These are phyloP conservation scores for Mucuna pruriens DNA, from an alignment of 306 rosid species.

Conservation along the genomic window DNA sequence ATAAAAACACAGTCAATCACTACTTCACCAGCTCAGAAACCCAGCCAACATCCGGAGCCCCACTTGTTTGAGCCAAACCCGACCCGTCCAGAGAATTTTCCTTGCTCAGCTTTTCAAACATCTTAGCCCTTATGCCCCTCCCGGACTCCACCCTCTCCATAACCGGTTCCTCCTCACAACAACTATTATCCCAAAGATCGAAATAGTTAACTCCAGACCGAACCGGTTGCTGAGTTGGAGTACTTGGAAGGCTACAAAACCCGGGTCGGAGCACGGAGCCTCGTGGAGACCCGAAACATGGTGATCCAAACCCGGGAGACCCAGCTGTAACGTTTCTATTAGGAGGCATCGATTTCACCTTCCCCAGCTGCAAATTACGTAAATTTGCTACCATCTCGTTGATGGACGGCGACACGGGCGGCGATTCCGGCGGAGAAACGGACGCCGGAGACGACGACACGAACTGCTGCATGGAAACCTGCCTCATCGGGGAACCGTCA, in stretches of 20 bases:
- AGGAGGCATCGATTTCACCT: constrained; percentile 66
- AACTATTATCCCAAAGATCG: constrained; percentile 56
- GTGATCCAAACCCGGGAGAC: constrained; percentile 51
- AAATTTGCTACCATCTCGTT: constrained; percentile 70
- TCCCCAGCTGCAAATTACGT: constrained; percentile 73
- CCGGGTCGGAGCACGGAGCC: constrained; percentile 79
- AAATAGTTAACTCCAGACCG: constrained; percentile 50
- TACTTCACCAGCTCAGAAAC: constrained; percentile 78
- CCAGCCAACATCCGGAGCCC: constrained; percentile 86
- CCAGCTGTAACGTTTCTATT: constrained; percentile 58
- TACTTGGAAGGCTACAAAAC: constrained; percentile 69
- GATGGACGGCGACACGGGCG: constrained; percentile 76
- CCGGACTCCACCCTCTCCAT: constrained; percentile 99
- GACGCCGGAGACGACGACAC: constrained; percentile 53
- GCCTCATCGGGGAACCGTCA: constrained; percentile 76
- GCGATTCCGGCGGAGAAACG: constrained; percentile 62
- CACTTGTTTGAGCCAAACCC: constrained; percentile 33
- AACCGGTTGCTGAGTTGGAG: constrained; percentile 66
- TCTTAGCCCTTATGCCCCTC: constrained; percentile 69
- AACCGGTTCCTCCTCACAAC: constrained; percentile 69
- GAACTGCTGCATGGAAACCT: constrained; percentile 50
- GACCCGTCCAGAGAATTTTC: constrained; percentile 66
- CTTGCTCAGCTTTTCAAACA: constrained; percentile 84
- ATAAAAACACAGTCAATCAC: constrained; percentile 34
- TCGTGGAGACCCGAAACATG: constrained; percentile 67